Base-by-base conservation (phyloP, 495 filamentous ascomycete species). In the Penicillium coprophilum region DNA sequence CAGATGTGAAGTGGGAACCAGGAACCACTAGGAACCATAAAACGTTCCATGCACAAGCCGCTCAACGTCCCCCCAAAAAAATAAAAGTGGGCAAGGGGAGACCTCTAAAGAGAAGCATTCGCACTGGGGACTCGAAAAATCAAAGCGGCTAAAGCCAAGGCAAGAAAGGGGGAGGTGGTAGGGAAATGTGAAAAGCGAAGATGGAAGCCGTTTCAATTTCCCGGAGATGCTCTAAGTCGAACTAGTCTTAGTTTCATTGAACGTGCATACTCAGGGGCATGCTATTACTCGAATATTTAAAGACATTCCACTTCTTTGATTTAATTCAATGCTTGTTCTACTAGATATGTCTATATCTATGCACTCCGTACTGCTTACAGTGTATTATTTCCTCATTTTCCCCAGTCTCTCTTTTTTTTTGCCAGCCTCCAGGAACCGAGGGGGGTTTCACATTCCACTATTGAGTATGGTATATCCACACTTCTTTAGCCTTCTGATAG, bases 1-100 rank as follows among this genome's bases (percentile, higher is more conserved):
- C 51, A 63, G 56, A 55, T 56, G 62, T 60, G 65, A 63, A 68
- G 65, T 63, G 60, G 56, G 63, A 66, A 68, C 60, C 63, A 63
- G 63, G 63, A 56, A 66, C 63, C 62, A 58, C 59, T 41, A 47
- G 52, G 62, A 67, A 65, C 62, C 55, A 59, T 57, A 61, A 55
- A 53, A 49, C 56, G 53, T 59, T 44, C 56, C 62, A 67, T 67
- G 39, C 64, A 66, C 57, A 55, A 53, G 48, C 54, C 59, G 57
- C 43, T 59, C 55, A 64, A 44, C 55, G 65, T 56, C 52, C 41
- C 49, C 50, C 40, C 53, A 53, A 60, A 66, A 59, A 56, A 61
- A 56, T 23, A 20, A 41, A 36, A 31, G 30, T 31, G 41, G 59
- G 50, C 58, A 63, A 53, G 53, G 60, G 60, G 50, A 36, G 38